A percentile compares a stretch with the other conserved stretches of the same genome.
Evolutionary conservation across 2,329 filamentous ascomycete species (phyloP).

Genomic region (Pezicula rhizophila): DNA sequence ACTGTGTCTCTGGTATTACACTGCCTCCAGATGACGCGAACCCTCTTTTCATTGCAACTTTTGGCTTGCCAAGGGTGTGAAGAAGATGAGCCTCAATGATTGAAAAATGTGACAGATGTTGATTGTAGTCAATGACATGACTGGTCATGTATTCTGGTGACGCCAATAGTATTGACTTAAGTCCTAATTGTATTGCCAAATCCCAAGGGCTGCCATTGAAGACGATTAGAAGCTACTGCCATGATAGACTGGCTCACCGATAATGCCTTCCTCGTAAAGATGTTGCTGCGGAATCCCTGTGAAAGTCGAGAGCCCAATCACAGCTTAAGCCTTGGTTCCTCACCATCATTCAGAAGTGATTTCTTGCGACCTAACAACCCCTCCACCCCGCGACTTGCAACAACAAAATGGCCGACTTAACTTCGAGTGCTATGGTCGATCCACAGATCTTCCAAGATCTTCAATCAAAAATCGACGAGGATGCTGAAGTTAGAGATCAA

Average conservation of each 20-base stretch:
- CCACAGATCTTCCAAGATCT: slow-evolving; percentile 79
- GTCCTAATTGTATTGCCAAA: no score
- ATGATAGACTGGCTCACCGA: no score
- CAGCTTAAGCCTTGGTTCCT: no score
- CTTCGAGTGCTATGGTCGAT: slow-evolving; percentile 37
- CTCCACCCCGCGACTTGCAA: not conserved
- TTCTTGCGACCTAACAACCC: not conserved
- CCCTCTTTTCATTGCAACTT: slow-evolving; percentile 46
- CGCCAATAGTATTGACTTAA: no score
- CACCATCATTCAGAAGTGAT: not conserved
- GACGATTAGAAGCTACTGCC: no score
- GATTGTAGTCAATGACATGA: no score
- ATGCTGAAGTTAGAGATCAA: slow-evolving; percentile 74
- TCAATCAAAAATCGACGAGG: slow-evolving; percentile 85
- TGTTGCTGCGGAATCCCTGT: no score
- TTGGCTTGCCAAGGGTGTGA: slow-evolving; percentile 45
- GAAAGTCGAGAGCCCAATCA: no score
- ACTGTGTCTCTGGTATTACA: slow-evolving; percentile 71
- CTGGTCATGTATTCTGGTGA: no score
- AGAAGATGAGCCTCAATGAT: slow-evolving; percentile 37
- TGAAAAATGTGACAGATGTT: no score
- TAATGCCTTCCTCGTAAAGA: no score
- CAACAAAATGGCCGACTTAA: slow-evolving; percentile 12
- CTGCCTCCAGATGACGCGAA: slow-evolving; percentile 66
- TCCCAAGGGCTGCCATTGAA: no score